These are phyloP conservation scores for Microdochium nivale DNA, from an alignment of 2,329 filamentous ascomycete genomes.

Conservation along the genomic window DNA sequence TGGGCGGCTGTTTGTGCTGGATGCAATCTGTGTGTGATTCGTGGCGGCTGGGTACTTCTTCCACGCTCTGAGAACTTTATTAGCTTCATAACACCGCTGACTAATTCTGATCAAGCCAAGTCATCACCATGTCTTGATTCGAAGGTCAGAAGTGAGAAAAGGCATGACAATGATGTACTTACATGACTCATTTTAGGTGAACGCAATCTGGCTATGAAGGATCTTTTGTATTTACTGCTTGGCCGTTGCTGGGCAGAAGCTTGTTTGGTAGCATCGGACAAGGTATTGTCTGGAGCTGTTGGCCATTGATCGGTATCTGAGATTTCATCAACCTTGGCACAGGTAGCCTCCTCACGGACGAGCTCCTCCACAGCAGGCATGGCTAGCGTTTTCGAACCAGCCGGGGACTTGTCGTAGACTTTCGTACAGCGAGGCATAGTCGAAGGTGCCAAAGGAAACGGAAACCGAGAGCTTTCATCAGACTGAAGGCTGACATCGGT, in stretches of 20 bases:
- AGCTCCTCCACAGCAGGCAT: not conserved
- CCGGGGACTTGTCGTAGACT: not conserved
- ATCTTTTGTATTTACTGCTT: not conserved
- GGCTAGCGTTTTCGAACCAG: not conserved
- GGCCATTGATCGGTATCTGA: not conserved
- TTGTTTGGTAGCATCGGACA: not conserved
- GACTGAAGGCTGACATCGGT: not conserved
- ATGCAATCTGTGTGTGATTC: slow-evolving; percentile 3
- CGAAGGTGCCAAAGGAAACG: not conserved
- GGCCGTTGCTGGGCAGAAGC: not conserved
- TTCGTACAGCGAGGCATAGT: not conserved
- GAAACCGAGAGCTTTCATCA: not conserved
- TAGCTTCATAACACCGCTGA: too few relatives aligned
- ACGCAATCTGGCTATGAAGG: not conserved
- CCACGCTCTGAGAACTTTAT: not conserved
- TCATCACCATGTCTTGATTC: too few relatives aligned
- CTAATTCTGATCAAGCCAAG: too few relatives aligned
- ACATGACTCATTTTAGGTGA: not conserved
- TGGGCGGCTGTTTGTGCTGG: slow-evolving; percentile 1
- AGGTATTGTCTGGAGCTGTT: not conserved
- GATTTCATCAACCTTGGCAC: not conserved
- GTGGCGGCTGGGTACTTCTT: slow-evolving; percentile 4
- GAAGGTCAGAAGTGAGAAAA: too few relatives aligned
- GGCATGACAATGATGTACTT: not conserved
- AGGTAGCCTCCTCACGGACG: not conserved